These are phyloP conservation scores for Zalaria obscura DNA, from an alignment of 2,329 filamentous ascomycete genomes.

Conservation along the genomic window DNA sequence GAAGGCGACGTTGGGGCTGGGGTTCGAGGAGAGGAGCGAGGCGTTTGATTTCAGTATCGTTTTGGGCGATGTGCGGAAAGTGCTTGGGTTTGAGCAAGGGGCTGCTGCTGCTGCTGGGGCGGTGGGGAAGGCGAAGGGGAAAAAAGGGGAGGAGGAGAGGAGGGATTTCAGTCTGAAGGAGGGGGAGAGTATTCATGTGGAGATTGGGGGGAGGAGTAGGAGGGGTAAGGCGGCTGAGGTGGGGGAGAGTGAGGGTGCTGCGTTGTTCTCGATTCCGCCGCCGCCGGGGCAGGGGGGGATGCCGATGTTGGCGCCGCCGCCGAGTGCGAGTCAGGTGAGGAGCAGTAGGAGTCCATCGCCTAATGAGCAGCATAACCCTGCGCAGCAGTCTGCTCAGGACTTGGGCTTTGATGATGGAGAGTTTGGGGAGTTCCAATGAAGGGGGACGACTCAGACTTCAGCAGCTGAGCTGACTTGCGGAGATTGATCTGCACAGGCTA, in stretches of 20 bases:
- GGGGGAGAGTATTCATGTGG: slow-evolving; percentile 77
- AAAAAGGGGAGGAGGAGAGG: slow-evolving; percentile 37
- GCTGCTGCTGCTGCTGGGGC: slow-evolving; percentile 6
- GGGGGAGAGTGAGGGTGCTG: slow-evolving; percentile 26
- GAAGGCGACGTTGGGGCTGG: slow-evolving; percentile 69
- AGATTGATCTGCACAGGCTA: not conserved
- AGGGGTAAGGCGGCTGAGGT: slow-evolving; percentile 25
- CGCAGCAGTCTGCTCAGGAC: slow-evolving; percentile 35
- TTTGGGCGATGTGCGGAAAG: slow-evolving; percentile 63
- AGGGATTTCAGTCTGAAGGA: slow-evolving; percentile 78
- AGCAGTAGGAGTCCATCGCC: slow-evolving; percentile 35
- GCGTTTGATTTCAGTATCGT: slow-evolving; percentile 77
- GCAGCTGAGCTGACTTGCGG: not conserved
- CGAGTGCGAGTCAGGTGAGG: slow-evolving; percentile 47
- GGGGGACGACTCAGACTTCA: not conserved
- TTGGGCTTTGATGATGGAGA: slow-evolving; percentile 78
- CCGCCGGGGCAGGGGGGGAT: slow-evolving; percentile 37
- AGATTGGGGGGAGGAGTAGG: slow-evolving; percentile 47
- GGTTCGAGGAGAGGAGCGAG: slow-evolving; percentile 74
- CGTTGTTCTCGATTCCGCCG: slow-evolving; percentile 60
- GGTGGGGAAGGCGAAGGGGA: slow-evolving; percentile 13
- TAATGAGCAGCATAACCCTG: slow-evolving; percentile 15
- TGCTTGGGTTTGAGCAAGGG: slow-evolving; percentile 44
- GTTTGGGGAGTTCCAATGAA: slow-evolving; percentile 64
- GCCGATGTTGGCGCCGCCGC: slow-evolving; percentile 50